Evolutionary conservation across 768 basidiomycete genomes (phyloP), one percentile per base, ranked within the genome.

Genomic region (Phaeotremella skinneri): DNA sequence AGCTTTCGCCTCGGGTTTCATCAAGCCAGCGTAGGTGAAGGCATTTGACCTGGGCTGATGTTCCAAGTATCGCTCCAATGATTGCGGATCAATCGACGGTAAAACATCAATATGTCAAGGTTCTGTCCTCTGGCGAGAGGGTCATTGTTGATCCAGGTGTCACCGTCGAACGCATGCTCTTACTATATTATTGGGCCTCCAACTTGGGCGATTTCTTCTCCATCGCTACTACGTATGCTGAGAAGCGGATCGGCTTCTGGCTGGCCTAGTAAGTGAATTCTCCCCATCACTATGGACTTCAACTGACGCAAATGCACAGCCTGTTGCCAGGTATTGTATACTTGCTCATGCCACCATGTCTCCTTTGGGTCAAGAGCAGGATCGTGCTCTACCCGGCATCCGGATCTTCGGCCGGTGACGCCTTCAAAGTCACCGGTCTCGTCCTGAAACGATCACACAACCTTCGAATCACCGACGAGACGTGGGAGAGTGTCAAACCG

Each of bases 121-220:
- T 47, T 7, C 23, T 66, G 17, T 52, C 55, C 4, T 34, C 30
- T 41, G 73, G 73, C 26, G 70, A 72, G 41, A 59, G 54, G 29
- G 70, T 72, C 34, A 70, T 74, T 20, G 50, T 74, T 29, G 68
- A 70, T 42, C 61, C 68, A 25, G 61, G 68, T 41, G 62, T 59
- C 14, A 73, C 67, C 6, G 67, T 73, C 9, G 64, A 68, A 29
- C 49, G 62, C 17, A 67, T 65, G 52, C 55, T 71, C 45, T 59
- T 65, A 3, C 54, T 54, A 7, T 74, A 70, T 53, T 74, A 72
- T 52, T 68, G 61, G 37, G 62, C 61, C 7, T 68, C 72, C 66
- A 76, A 76, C 58, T 52, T 76, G 11, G 75, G 75, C 13, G 68
- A 70, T 3, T 69, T 76, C 62, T 48, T 69, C 41, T 56, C 62